A percentile compares a stretch with the other conserved stretches of the same genome.
phyloP scores from a whole-genome alignment of 805 yeast genomes.

The Candida verbasci region DNA sequence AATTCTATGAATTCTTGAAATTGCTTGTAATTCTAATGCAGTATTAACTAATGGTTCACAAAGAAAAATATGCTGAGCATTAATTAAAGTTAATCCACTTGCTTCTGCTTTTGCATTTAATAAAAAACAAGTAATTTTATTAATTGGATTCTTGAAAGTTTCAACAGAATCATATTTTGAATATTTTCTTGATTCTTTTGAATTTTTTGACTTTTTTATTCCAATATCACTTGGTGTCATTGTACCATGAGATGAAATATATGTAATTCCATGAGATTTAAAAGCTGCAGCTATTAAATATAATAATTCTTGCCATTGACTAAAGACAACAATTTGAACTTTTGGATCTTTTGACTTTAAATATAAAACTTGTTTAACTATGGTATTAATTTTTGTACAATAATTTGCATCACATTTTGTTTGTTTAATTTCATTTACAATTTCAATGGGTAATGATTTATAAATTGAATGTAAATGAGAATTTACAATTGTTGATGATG shows the following conservation, averaged over 20 bases:
- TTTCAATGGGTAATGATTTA: conserved; percentile 38
- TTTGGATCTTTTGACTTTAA: conserved; percentile 51
- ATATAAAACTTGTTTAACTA: conserved; percentile 67
- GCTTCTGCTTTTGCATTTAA: conserved; percentile 84
- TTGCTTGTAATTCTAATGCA: conserved; percentile 85
- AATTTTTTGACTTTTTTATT: conserved; percentile 10
- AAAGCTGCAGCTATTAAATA: conserved; percentile 64
- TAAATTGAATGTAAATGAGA: conserved; percentile 36
- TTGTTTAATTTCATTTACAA: conserved; percentile 41
- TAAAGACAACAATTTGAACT: conserved; percentile 81
- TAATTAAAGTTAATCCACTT: conserved; percentile 84
- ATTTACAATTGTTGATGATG: conserved; percentile 7
- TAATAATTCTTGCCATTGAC: conserved; percentile 83
- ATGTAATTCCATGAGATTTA: conserved; percentile 50
- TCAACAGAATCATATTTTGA: conserved; percentile 42
- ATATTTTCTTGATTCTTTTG: conserved; percentile 22
- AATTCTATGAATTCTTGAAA: conserved; percentile 86
- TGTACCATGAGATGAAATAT: conserved; percentile 50
- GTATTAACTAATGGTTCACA: conserved; percentile 92
- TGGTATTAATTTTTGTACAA: conserved; percentile 85
- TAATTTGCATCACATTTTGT: conserved; percentile 39
- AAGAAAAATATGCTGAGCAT: conserved; percentile 87
- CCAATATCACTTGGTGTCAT: conserved; percentile 18
- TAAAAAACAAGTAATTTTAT: conserved; percentile 73
- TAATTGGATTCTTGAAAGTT: conserved; percentile 53